Evolutionary conservation across 352 stramenopile species (phyloP), one percentile per base, ranked within the genome.

Genomic region (Elongisporangium undulatum): DNA sequence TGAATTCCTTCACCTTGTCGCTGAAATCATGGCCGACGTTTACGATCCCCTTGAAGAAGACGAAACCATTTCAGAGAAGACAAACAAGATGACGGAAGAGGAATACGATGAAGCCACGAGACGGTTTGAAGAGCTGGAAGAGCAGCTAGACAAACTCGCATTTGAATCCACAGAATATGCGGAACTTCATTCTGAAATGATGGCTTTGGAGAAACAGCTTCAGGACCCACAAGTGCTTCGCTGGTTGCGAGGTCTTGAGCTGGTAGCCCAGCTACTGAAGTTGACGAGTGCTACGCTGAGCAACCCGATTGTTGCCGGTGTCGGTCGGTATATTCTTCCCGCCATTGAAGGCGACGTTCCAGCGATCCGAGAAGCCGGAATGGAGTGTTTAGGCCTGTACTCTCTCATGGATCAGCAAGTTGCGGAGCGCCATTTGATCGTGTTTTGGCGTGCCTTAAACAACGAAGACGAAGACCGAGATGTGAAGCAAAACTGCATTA

Each of bases 371-470:
- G 84, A 91, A 66, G 75, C 77, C 15, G 84, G 79, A 26, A 78
- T 93, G 59, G 82, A 92, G 59, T 89, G 84, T 51, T 67, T 93
- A 12, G 84, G 81, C 10, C 62, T 93, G 4, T 89, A 85, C 38
- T 87, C 74, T 56, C 38, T 93, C 51, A 71, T 93, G 8, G 84
- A 93, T 39, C 83, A 87, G 50, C 68, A 76, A 24, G 72, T 91
- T 5, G 82, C 84, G 0, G 77, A 89, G 49, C 68, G 75, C 1
- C 84, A 93, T 56, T 66, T 90, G 60, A 72, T 90, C 51, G 75
- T 91, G 3, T 93, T 93, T 58, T 93, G 81, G 84, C 75, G 75
- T 39, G 84, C 82, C 1, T 68, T 93, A 50, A 90, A 88, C 67
- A 89, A 88, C 48, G 74, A 81, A 9, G 75, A 92, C 29, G 84